phyloP scores from a whole-genome alignment of 352 stramenopile species.

The Lagenidium giganteum region DNA sequence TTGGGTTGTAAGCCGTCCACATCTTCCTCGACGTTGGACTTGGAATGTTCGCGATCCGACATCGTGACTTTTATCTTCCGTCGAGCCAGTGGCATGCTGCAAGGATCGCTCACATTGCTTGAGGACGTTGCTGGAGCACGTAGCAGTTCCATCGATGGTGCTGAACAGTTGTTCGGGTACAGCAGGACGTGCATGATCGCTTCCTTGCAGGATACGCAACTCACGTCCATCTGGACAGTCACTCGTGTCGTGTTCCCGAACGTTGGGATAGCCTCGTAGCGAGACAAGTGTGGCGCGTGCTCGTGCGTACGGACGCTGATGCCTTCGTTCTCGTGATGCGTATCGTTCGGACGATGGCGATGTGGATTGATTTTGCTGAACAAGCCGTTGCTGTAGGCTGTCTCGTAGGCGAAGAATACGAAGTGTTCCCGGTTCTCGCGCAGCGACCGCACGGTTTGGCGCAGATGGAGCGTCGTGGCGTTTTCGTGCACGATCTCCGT shows the following conservation, averaged over 20 bases:
- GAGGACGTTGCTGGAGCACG: not conserved
- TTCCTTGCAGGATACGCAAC: conserved; percentile 37
- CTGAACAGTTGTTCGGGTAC: conserved; percentile 26
- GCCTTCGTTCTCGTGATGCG: conserved; percentile 26
- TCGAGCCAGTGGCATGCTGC: not conserved
- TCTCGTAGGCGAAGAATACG: conserved; percentile 78
- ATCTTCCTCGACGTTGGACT: conserved; percentile 2
- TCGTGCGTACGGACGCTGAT: conserved; percentile 57
- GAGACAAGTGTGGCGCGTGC: conserved; percentile 29
- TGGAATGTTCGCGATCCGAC: not conserved
- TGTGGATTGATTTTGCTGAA: conserved; percentile 68
- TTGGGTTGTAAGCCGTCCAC: conserved; percentile 28
- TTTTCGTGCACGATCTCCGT: conserved; percentile 38
- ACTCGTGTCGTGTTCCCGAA: conserved; percentile 48
- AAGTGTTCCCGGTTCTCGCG: conserved; percentile 42
- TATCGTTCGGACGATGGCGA: conserved; percentile 37
- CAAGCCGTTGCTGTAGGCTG: conserved; percentile 48
- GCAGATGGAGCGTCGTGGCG: conserved; percentile 29
- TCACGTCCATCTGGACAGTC: conserved; percentile 52
- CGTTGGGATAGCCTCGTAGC: conserved; percentile 35
- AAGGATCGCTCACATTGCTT: not conserved
- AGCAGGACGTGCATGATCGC: conserved; percentile 54
- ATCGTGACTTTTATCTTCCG: not conserved
- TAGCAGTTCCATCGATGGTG: conserved; percentile 9
- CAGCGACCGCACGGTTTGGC: conserved; percentile 30